Base-by-base conservation (phyloP, 495 filamentous ascomycete species). In the Neurospora hispaniola region DNA sequence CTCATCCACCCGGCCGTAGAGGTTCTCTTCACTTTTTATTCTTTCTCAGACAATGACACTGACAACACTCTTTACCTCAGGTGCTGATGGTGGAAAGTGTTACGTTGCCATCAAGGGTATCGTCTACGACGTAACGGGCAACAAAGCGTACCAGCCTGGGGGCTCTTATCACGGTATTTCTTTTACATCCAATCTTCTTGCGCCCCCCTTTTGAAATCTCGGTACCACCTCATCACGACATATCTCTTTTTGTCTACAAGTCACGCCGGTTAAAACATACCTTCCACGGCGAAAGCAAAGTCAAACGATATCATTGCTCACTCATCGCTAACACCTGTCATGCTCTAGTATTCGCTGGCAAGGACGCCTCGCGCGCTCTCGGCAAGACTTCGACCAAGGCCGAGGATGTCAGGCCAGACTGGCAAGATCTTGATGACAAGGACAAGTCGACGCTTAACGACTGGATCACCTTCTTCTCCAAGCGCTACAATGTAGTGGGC, bases 101-200 rank as follows among this genome's bases (percentile, higher is more conserved):
- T 93, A 94, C 75, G 94, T 99, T 38, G 96, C 96, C 40, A 98
- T 99, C 83, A 98, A 97, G 84, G 94, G 95, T 73, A 91, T 88
- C 73, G 91, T 99, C 59, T 99, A 97, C 78, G 95, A 99, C 79
- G 96, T 99, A 70, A 92, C 86, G 69, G 91, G 89, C 27, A 98
- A 98, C 79, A 86, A 88, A 42, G 89, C 92, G 41, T 99, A 99
- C 78, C 87, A 88, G n/a, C 87, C 90, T n/a, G 88, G 88, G 8
- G 94, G 93, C 27, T 85, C 90, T 72, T 99, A 99, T 80, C 87
- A 92, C 75, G 92, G 96, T 98, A 85, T 72, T 87, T 73, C 27
- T 12, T 38, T 38, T 35, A 48, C 10, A 39, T 16, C n/a, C n/a
- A n/a, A n/a, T n/a, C 44, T 69, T 39, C 16, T 68, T 14, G n/a